These are phyloP conservation scores for Calonectria pseudoreteaudii DNA, from an alignment of 2,329 filamentous ascomycete genomes.

Conservation along the genomic window DNA sequence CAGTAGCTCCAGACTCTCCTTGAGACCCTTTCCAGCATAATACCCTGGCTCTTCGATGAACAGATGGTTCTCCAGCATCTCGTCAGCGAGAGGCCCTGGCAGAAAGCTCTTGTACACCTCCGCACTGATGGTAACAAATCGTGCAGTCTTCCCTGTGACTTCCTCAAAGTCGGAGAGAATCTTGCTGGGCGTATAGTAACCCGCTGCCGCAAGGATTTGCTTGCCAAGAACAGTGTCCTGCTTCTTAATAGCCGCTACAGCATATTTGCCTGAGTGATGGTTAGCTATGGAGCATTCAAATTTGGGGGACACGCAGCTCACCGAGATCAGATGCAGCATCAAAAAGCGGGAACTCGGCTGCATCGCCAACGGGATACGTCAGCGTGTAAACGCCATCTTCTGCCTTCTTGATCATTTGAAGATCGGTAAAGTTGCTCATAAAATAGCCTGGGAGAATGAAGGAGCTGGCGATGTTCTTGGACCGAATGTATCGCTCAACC, in stretches of 20 bases:
- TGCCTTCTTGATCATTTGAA: neutral
- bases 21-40: neutral
- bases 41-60: neutral
- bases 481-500: neutral
- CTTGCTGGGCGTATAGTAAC: neutral
- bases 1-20: neutral
- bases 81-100: neutral
- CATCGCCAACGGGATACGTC: neutral
- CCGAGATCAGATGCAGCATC: neutral
- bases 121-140: neutral
- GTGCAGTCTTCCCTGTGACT: neutral
- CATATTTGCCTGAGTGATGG: neutral
- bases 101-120: neutral
- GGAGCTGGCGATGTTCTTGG: neutral
- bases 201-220: neutral
- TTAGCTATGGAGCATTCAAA: neutral
- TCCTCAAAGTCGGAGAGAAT: neutral
- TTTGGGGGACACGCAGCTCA: neutral
- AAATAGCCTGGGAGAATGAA: neutral
- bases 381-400: neutral
- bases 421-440: neutral
- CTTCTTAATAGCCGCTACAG: neutral
- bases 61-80: neutral
- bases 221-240: neutral
- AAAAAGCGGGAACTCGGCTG: neutral